Base-by-base conservation (phyloP, 1,284 basidiomycete species). In the Stereum hirsutum region DNA sequence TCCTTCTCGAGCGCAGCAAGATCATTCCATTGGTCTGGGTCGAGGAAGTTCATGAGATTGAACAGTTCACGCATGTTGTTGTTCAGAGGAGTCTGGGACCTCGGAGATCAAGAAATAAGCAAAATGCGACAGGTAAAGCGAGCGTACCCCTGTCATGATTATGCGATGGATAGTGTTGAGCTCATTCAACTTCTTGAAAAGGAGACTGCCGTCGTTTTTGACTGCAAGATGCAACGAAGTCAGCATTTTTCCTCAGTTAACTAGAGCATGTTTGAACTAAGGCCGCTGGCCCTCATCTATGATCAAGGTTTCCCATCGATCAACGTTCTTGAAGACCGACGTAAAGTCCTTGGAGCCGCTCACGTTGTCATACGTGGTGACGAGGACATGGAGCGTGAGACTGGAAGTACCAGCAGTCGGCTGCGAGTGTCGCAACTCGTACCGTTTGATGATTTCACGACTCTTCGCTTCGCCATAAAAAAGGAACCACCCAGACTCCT, bases 11-110 rank as follows among this genome's bases (percentile, higher is more conserved):
- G 69, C 4, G 61, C 69, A 49, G 81, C 75, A 15, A 95, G 64
- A 56, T 94, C 75, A 11, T 65, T 64, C 87, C 88, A 95, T 43
- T 81, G 69, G 1, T 66, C 57, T 1, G 81, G 78, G 59, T 94
- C 89, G 12, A 96, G 74, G 65, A 95, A 96, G 60, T 91, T 89
- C 78, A 97, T 90, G 33, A 97, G 71, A 59, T 93, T 96, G 70
- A 96, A 93, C 19, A 95, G 64, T 62, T 99, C 95, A 42, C 89
- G 77, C 28, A 98, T 83, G 56, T 96, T 98, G 66, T 98, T 98
- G 61, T 99, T 97, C 42, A 99, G 64, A 2, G 95, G 95, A 1
- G 96, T 98, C 75, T 93, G 57, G 17, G 2, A 12, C 5, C 25
- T 27, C 39, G 10, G 40, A 10, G 8, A 39, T 19, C 37, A 39